These are phyloP conservation scores for Sideroxylon spinosum DNA, from an alignment of 179 eudicot species.

Conservation along the genomic window DNA sequence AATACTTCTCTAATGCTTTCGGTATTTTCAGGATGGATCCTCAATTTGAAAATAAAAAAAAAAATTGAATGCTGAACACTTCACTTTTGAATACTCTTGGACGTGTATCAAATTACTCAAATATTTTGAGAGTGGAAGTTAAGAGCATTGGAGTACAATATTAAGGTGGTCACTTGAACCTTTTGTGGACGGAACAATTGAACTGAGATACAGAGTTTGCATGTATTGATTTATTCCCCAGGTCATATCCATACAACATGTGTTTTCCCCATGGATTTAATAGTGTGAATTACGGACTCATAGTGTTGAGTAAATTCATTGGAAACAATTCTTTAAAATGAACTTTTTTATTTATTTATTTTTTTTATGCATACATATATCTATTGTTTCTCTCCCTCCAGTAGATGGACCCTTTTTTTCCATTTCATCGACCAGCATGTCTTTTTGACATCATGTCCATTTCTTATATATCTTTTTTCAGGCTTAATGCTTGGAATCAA, in stretches of 20 bases:
- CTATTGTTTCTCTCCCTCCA: neutral
- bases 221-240: neutral
- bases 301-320: neutral
- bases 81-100: slow-evolving; percentile 1
- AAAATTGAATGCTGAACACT: neutral
- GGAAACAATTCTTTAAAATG: neutral
- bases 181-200: no score
- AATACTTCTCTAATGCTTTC: no score
- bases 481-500: neutral
- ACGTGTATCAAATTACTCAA: neutral
- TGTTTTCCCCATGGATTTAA: neutral
- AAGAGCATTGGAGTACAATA: no score
- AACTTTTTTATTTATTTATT: no score
- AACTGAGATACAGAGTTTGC: no score
- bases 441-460: neutral
- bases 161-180: no score
- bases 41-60: neutral
- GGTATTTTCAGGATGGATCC: neutral
- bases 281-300: neutral
- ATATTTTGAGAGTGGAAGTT: neutral
- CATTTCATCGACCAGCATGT: neutral
- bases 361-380: no score
- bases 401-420: neutral
- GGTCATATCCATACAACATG: neutral
- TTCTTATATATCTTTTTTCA: neutral